A percentile compares a stretch with the other conserved stretches of the same genome.
Conservation (phyloP, 2,329 filamentous ascomycete species). For the Orbilia javanica region DNA sequence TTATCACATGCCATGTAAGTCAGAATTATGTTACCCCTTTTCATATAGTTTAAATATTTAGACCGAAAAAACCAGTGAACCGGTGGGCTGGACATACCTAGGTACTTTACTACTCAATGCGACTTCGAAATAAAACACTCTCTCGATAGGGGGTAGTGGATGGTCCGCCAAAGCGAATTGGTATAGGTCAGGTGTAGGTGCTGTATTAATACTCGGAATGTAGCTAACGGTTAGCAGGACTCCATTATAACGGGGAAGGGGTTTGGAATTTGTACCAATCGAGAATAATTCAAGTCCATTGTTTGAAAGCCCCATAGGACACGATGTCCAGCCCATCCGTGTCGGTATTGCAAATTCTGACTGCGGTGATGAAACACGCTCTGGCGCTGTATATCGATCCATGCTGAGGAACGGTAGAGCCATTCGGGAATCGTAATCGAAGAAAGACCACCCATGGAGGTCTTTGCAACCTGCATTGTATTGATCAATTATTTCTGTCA, state of each 20-base stretch:
- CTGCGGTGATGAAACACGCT: not conserved
- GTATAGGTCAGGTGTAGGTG: not conserved
- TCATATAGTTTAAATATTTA: not conserved
- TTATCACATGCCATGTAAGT: not conserved
- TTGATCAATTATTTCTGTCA: not conserved
- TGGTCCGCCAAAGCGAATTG: slow-evolving; percentile 2
- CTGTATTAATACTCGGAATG: not conserved
- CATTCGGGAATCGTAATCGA: not conserved
- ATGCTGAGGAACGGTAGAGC: too few species aligned
- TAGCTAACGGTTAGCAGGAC: too few species aligned
- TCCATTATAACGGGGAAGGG: too few species aligned
- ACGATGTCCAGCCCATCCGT: not conserved
- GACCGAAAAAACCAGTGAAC: not conserved
- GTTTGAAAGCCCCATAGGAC: slow-evolving; percentile 2
- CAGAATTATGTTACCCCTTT: not conserved
- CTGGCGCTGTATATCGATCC: not conserved
- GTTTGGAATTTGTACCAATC: not conserved
- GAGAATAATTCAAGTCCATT: not conserved
- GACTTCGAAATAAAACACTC: slow-evolving; percentile 34
- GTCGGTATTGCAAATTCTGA: not conserved
- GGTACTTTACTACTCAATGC: not conserved
- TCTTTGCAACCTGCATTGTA: not conserved
- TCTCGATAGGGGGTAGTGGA: slow-evolving; percentile 12
- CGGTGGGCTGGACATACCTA: not conserved
- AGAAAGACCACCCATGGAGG: slow-evolving; percentile 20